These are phyloP conservation scores for Tetrahymena malaccensis DNA, from an alignment of 73 alveolate species.

Conservation along the genomic window DNA sequence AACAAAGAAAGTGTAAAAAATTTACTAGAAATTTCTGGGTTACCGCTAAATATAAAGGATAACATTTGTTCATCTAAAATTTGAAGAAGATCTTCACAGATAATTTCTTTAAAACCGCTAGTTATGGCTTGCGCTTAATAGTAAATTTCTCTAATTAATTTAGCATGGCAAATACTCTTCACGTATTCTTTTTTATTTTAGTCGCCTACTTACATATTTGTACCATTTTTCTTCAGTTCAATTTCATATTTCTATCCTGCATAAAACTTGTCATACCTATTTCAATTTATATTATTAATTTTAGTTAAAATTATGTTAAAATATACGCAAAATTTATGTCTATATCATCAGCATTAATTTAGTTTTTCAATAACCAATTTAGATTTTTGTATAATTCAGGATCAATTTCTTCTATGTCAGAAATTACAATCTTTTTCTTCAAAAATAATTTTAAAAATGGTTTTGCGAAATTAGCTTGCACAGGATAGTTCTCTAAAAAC, in stretches of 20 bases:
- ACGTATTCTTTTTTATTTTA: not conserved
- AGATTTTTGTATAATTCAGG: not conserved
- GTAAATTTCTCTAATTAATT: not conserved
- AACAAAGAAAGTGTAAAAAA: too few relatives aligned
- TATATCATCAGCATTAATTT: not conserved
- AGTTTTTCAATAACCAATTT: not conserved
- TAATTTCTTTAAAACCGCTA: not conserved
- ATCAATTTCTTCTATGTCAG: not conserved
- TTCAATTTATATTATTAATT: not conserved
- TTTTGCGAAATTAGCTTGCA: not conserved
- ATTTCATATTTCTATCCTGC: not conserved
- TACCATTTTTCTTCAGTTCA: not conserved
- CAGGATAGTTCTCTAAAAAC: not conserved
- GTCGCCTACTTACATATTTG: not conserved
- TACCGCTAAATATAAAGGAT: not conserved
- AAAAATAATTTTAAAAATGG: not conserved
- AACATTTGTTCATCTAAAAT: not conserved
- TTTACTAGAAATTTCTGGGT: not conserved
- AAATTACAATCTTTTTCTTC: not conserved
- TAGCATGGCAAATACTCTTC: not conserved
- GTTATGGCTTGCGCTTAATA: not conserved
- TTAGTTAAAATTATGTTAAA: not conserved
- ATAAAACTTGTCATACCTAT: not conserved
- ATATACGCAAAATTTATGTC: not conserved
- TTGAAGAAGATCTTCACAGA: not conserved